Percentiles rank a stretch among this genome's conserved stretches.
Evolutionary conservation across 148 eudicot genomes (phyloP).

Genomic region (Arctostaphylos glauca): DNA sequence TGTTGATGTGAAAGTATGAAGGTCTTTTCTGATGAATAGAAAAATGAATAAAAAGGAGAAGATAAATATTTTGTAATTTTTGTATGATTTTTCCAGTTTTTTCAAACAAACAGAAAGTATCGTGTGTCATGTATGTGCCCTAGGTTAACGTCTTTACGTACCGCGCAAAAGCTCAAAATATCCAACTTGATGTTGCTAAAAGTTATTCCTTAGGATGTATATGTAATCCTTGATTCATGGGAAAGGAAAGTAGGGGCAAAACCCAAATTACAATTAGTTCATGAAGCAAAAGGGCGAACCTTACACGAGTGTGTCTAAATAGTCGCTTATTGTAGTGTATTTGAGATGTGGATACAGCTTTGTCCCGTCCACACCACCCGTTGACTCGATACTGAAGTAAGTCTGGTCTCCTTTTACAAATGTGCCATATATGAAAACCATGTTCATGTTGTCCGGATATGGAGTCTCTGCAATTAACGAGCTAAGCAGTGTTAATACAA

Average conservation of each 20-base stretch:
- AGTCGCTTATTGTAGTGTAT: slow-evolving; percentile 59
- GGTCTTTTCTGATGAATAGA: too few species aligned
- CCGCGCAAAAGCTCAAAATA: not conserved
- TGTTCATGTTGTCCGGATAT: slow-evolving; percentile 54
- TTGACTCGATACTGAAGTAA: slow-evolving; percentile 57
- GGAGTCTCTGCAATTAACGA: slow-evolving; percentile 55
- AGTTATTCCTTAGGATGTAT: not conserved
- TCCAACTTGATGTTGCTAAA: not conserved
- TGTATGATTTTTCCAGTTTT: too few species aligned
- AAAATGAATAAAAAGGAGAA: too few species aligned
- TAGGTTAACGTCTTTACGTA: not conserved
- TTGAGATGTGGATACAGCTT: slow-evolving; percentile 58
- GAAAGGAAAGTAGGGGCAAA: not conserved
- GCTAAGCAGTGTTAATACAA: not conserved
- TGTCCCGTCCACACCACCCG: slow-evolving; percentile 70
- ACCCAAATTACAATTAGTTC: too few species aligned
- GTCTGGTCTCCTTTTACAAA: slow-evolving; percentile 86
- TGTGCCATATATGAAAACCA: slow-evolving; percentile 62
- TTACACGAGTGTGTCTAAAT: slow-evolving; percentile 44
- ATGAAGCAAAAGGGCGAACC: not conserved
- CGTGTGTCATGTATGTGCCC: too few species aligned
- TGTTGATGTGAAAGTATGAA: too few species aligned
- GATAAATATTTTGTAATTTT: too few species aligned
- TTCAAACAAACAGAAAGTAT: too few species aligned
- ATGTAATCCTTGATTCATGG: not conserved